Evolutionary conservation across 139 green algal genomes (phyloP).

Genomic region (Chlorella sp.): DNA sequence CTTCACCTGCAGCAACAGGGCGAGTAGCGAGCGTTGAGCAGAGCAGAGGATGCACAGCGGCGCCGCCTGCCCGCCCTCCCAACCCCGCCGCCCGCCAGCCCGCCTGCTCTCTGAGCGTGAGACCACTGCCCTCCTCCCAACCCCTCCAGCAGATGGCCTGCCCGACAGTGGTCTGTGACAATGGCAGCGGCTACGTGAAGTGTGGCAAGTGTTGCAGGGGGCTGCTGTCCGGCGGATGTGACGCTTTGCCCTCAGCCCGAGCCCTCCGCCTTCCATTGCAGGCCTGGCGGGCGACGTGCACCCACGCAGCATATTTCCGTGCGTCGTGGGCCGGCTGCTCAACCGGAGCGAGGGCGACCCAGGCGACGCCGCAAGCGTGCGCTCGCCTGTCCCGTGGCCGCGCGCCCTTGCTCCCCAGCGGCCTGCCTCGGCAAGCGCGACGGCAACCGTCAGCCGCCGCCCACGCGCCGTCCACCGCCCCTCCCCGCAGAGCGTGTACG

Average conservation of each 20-base stretch:
- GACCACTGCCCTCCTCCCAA: too few species aligned
- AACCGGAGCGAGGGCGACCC: not conserved
- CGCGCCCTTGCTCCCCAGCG: not conserved
- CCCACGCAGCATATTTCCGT: slow-evolving; percentile 61
- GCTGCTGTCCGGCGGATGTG: not conserved
- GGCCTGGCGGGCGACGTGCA: slow-evolving; percentile 73
- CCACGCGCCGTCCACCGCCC: not conserved
- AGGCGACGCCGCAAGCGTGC: not conserved
- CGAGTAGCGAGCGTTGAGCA: too few species aligned
- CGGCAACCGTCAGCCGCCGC: not conserved
- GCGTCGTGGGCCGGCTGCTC: slow-evolving; percentile 54
- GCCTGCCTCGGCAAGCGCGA: not conserved
- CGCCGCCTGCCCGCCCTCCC: too few species aligned
- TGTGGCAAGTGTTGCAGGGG: not conserved
- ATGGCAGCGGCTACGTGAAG: slow-evolving; percentile 9
- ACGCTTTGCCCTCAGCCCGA: too few species aligned
- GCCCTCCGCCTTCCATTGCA: too few species aligned
- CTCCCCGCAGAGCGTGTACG: not conserved
- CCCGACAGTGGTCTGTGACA: too few species aligned
- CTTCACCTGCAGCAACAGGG: too few species aligned
- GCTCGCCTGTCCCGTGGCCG: not conserved
- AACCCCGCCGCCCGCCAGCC: too few species aligned
- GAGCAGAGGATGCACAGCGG: too few species aligned
- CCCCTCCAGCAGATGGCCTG: too few species aligned
- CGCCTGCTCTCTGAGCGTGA: too few species aligned